Base-by-base conservation (phyloP, 2,329 filamentous ascomycete genomes). In the Clathrospora elynae region DNA sequence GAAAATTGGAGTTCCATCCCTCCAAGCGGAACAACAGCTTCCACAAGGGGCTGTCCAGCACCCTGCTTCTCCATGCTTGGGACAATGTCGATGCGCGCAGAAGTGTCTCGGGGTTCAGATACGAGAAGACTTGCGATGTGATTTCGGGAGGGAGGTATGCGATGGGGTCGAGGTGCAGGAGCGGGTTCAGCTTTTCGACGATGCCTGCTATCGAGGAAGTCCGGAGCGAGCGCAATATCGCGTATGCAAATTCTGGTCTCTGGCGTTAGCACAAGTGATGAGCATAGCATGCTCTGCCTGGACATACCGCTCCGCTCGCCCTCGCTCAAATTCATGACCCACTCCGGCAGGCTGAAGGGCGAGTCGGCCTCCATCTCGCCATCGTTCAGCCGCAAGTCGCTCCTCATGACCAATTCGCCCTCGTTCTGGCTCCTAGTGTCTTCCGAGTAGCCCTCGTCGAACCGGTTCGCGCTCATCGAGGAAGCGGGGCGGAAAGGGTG, bases 121-220 rank as follows among this genome's bases (percentile, higher is more conserved):
- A 93, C 11, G 87, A 85, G 29, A 99, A 85, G 30, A 97, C 86
- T 62, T 95, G 87, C 30, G 93, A 84, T 48, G 90, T 95, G 59
- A 99, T 87, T 68, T 99, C 93, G 17, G 88, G 84, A 0, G 93
- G 93, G 1, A 99, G 81, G 60, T 89, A 84, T 52, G 83, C 77
- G 28, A 96, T 84, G 40, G 96, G 96, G 71, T 99, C 89, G 72
- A 96, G 92, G 70, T 96, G 91, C 2, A 97, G 84, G 37, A 91
- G 80, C 3, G 90, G 88, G 50, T 85, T 87, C 12, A 96, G 75
- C 51, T 86, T 82, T 40, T 91, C 82, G 32, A 96, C 88, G 38
- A 96, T 88, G 30, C 86, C 79, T 35, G 87, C 85, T 46, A 96
- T 85, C 39, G 85, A 82, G 5, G 87, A 87, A 1, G 90, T 95